Evolutionary conservation across 1,139 yeast species (phyloP).

Genomic region (Kluyveromyces marxianus): DNA sequence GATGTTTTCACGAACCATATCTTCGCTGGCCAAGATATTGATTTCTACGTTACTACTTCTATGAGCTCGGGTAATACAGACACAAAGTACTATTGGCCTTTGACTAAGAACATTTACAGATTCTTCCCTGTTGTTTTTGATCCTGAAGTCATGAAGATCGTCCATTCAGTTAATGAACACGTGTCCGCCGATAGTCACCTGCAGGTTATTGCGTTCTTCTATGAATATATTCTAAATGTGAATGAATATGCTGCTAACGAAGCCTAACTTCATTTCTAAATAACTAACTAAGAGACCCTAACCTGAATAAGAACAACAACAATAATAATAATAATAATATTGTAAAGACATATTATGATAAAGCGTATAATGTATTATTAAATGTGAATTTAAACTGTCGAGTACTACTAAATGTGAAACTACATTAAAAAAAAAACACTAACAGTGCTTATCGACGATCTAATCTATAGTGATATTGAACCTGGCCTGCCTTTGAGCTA

Average conservation of each 20-base stretch:
- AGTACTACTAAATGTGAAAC: background rate
- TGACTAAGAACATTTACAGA: slow-evolving; percentile 68
- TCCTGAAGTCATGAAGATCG: slow-evolving; percentile 17
- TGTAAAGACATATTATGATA: too few relatives aligned
- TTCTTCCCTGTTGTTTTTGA: slow-evolving; percentile 23
- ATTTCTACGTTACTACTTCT: slow-evolving; percentile 51
- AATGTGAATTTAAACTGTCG: too few relatives aligned
- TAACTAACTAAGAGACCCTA: background rate
- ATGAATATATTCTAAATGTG: slow-evolving; percentile 41
- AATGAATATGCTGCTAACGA: slow-evolving; percentile 16
- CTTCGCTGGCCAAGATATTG: slow-evolving; percentile 25
- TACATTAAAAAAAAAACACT: background rate
- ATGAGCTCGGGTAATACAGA: slow-evolving; percentile 80
- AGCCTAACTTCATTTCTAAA: background rate
- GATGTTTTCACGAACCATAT: slow-evolving; percentile 39
- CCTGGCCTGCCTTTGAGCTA: background rate
- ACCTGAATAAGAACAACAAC: background rate
- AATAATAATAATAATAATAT: background rate
- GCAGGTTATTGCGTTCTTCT: slow-evolving; percentile 51
- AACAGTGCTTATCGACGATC: background rate
- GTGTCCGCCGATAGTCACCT: slow-evolving; percentile 46
- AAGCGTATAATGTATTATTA: too few relatives aligned
- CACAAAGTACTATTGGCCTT: slow-evolving; percentile 68
- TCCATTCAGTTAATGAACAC: slow-evolving; percentile 57
- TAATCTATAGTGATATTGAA: slow-evolving; percentile 3